phyloP scores from a whole-genome alignment of 495 filamentous ascomycete species.

The Penicillium salamii region DNA sequence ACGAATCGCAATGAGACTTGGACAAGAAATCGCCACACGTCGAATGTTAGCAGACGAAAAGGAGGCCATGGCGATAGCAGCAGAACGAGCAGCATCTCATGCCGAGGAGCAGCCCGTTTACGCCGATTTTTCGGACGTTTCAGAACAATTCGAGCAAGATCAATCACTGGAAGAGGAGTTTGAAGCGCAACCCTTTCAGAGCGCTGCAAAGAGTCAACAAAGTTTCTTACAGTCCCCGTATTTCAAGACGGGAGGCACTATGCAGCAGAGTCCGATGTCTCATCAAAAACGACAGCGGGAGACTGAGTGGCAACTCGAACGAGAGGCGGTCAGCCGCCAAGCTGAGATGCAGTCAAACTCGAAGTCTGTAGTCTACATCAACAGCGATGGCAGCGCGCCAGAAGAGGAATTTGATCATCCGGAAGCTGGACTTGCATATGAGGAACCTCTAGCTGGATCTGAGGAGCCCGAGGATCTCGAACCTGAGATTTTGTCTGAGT shows the following conservation, averaged over 20 bases:
- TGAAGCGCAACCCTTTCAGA: no score
- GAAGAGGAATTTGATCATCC: slow-evolving; percentile 9
- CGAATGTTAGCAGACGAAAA: slow-evolving; percentile 17
- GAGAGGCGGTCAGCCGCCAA: slow-evolving; percentile 49
- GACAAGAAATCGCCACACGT: slow-evolving; percentile 46
- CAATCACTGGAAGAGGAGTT: background rate
- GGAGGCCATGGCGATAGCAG: slow-evolving; percentile 3
- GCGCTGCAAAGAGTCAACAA: background rate
- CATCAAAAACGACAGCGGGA: slow-evolving; percentile 23
- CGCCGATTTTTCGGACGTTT: background rate
- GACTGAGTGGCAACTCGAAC: slow-evolving; percentile 48
- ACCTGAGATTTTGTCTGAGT: background rate
- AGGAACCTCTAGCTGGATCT: background rate
- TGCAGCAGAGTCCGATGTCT: background rate
- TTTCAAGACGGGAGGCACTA: background rate
- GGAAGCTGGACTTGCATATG: slow-evolving; percentile 15
- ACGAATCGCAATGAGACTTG: slow-evolving; percentile 45
- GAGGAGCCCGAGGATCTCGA: background rate
- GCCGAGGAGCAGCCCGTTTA: background rate
- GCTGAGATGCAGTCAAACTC: slow-evolving; percentile 44
- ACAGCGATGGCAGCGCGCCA: slow-evolving; percentile 39
- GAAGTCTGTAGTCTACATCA: slow-evolving; percentile 49
- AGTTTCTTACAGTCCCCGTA: slow-evolving; percentile 3
- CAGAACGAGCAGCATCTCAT: slow-evolving; percentile 5
- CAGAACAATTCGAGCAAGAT: background rate